A percentile compares a stretch with the other conserved stretches of the same genome.
Evolutionary conservation across 441 rosid genomes (phyloP).

Genomic region (Viola pubescens): DNA sequence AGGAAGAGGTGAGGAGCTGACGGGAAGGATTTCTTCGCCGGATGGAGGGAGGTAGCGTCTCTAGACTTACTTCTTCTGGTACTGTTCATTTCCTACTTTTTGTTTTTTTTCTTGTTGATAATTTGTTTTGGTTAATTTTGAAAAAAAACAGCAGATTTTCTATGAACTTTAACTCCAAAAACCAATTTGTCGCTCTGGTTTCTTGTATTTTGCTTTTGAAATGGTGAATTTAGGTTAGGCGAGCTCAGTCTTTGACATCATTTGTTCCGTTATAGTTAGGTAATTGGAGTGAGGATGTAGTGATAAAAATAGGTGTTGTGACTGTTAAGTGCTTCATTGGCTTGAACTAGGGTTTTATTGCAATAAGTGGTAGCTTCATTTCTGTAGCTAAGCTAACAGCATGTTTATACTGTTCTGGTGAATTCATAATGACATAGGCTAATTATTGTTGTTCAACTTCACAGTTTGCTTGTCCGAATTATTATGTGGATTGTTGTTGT

Average conservation of each 20-base stretch:
- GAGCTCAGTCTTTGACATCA: no score
- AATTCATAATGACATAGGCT: no score
- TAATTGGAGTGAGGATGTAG: neutral
- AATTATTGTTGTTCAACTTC: no score
- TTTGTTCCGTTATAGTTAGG: neutral
- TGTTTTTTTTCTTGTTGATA: neutral
- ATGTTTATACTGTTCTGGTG: no score
- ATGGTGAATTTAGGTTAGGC: no score
- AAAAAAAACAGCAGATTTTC: neutral
- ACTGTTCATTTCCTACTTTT: slow-evolving; percentile 69
- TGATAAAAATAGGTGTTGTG: neutral
- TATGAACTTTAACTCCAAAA: no score
- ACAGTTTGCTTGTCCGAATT: no score
- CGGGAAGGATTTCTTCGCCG: slow-evolving; percentile 70
- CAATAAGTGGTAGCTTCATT: neutral
- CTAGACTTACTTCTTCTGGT: slow-evolving; percentile 86
- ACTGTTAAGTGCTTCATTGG: neutral
- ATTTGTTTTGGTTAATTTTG: neutral
- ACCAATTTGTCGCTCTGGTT: neutral
- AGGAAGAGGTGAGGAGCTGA: slow-evolving; percentile 54
- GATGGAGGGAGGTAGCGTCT: slow-evolving; percentile 99
- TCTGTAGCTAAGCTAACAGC: no score
- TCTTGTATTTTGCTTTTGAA: neutral
- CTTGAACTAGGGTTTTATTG: slow-evolving; percentile 14
- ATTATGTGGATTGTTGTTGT: no score